phyloP scores from a whole-genome alignment of 164 flowering plant genomes.

The Aristolochia contorta region DNA sequence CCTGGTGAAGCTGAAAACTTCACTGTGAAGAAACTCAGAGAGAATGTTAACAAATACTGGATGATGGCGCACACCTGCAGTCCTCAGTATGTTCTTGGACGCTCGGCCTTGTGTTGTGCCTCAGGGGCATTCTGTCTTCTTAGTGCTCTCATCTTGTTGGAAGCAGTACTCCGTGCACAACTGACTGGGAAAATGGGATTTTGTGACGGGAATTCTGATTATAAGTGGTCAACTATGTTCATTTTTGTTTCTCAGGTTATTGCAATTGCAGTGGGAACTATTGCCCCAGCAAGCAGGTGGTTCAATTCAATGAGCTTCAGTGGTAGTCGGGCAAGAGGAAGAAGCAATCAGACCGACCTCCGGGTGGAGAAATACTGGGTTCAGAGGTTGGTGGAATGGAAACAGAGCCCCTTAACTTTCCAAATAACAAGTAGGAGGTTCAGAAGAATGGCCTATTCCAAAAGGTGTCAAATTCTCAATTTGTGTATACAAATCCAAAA shows the following conservation, averaged over 20 bases:
- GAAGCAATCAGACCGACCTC: conserved; percentile 2
- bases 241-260: neutral
- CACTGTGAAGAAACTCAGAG: conserved; percentile 18
- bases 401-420: conserved; percentile 13
- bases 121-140: conserved; percentile 46
- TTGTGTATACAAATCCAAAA: conserved; percentile 30
- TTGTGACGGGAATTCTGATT: conserved; percentile 45
- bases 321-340: neutral
- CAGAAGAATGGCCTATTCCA: neutral
- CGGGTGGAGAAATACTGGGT: conserved; percentile 39
- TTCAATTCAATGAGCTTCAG: neutral
- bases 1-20: neutral
- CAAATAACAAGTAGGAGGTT: neutral
- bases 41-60: conserved; percentile 36
- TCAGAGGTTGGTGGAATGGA: conserved; percentile 28
- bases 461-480: neutral
- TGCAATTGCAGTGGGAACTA: neutral
- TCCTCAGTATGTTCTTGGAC: conserved; percentile 56
- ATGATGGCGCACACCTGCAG: conserved; percentile 52
- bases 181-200: conserved; percentile 21
- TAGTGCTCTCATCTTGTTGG: conserved; percentile 26
- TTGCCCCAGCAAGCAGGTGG: conserved; percentile 3
- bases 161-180: conserved; percentile 32
- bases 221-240: conserved; percentile 36
- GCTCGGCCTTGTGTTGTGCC: conserved; percentile 44